Evolutionary conservation across 306 rosid species (phyloP).

Genomic region (Purshia tridentata): DNA sequence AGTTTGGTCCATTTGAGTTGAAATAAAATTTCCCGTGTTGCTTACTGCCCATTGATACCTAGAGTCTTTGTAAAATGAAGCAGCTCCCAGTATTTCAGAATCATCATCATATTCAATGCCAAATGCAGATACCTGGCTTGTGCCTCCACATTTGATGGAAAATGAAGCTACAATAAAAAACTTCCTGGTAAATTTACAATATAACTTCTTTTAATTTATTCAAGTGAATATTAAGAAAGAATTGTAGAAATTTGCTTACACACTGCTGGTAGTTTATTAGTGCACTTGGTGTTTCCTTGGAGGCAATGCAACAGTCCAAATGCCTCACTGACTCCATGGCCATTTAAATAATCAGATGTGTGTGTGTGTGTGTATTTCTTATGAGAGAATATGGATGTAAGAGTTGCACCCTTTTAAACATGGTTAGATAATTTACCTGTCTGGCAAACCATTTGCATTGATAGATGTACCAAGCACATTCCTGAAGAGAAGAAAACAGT

Average conservation of each 20-base stretch:
- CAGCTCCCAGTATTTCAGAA: slow-evolving; percentile 33
- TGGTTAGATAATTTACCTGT: slow-evolving; percentile 18
- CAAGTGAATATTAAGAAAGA: not conserved
- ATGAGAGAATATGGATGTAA: not conserved
- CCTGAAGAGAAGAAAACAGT: slow-evolving; percentile 23
- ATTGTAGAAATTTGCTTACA: slow-evolving; percentile 20
- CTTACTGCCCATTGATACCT: slow-evolving; percentile 29
- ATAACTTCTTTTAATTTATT: too few species aligned
- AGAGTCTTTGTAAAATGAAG: slow-evolving; percentile 27
- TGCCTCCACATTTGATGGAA: slow-evolving; percentile 38
- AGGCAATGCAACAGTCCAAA: slow-evolving; percentile 33
- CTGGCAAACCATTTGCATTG: slow-evolving; percentile 22
- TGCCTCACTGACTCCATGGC: slow-evolving; percentile 21
- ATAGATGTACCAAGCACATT: slow-evolving; percentile 38
- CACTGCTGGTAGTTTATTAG: slow-evolving; percentile 17
- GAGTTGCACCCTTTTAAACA: not conserved
- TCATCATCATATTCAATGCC: slow-evolving; percentile 28
- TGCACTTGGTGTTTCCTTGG: slow-evolving; percentile 21
- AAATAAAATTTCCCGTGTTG: slow-evolving; percentile 31
- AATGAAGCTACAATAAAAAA: slow-evolving; percentile 31
- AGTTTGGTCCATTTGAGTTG: slow-evolving; percentile 33
- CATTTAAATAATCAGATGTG: not conserved
- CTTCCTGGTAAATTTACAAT: not conserved
- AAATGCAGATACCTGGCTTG: slow-evolving; percentile 22
- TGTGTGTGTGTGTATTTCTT: too few species aligned